Evolutionary conservation across 1,284 basidiomycete genomes (phyloP), one percentile per base, ranked within the genome.

Genomic region (Kwoniella shivajii): DNA sequence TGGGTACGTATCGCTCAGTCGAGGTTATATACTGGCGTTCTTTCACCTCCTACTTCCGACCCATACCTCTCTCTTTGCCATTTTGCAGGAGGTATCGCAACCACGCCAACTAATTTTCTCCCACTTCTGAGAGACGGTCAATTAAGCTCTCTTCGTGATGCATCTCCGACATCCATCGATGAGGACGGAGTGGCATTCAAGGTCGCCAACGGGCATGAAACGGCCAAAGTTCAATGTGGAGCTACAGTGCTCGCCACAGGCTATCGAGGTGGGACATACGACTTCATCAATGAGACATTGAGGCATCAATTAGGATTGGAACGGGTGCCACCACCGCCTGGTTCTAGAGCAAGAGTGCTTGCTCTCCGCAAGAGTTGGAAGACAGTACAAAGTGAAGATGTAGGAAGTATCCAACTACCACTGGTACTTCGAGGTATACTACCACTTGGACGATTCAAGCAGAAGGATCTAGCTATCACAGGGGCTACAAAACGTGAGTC

Each of bases 401-500:
- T 26, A 10, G 26, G 26, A 10, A 6, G n/a, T 27, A 36, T 50
- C 16, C n/a, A 14, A 10, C 30, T 50, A 31, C 48, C 48, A 7
- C 16, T 39, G 13, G 48, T 50, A 4, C 33, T 36, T 18, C 38
- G 48, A 36, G 48, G 48, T 11, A 50, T 50, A 9, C 33, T 50
- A 31, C 48, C 48, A 3, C 29, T 27, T 38, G 36, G 37, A 16
- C 38, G 48, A 13, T 50, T 18, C 18, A 20, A 10, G 13, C 9
- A 50, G 48, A 38, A 26, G 14, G 48, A 50, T 50, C 20, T 50
- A 9, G 48, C 36, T 39, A 31, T 50, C 6, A 50, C 48, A 7
- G 48, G 48, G 16, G 48, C 48, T 31, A 50, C 48, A 27, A 50
- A 16, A 36, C 37, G 48, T 50, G 20, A 50, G 48, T 48, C 3